phyloP scores from a whole-genome alignment of 495 filamentous ascomycete species.

The Opeltia flavorubescens region DNA sequence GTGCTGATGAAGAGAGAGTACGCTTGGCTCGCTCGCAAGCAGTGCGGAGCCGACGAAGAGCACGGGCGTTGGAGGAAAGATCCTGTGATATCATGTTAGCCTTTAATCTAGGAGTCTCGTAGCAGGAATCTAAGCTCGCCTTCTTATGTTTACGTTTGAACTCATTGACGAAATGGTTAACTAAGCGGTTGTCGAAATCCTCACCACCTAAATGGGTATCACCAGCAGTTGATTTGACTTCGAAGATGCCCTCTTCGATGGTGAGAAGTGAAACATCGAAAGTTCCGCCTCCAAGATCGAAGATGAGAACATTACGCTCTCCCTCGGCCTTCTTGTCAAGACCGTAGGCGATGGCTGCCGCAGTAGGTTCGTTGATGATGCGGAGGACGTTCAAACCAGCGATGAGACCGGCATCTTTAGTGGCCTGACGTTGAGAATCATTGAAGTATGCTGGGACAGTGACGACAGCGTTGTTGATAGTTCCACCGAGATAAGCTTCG shows the following conservation, averaged over 20 bases:
- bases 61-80: slow-evolving; percentile 80
- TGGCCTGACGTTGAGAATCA: slow-evolving; percentile 97
- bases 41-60: slow-evolving; percentile 92
- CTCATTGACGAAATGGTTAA: slow-evolving; percentile 90
- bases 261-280: slow-evolving; percentile 99
- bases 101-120: slow-evolving; percentile 3
- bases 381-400: slow-evolving; percentile 94
- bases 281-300: slow-evolving; percentile 98
- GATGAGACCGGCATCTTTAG: slow-evolving; percentile 97
- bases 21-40: slow-evolving; percentile 99
- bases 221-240: slow-evolving; percentile 96
- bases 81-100: slow-evolving; percentile 33
- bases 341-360: slow-evolving; percentile 94
- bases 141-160: slow-evolving; percentile 86
- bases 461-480: slow-evolving; percentile 95
- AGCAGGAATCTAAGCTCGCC: slow-evolving; percentile 3
- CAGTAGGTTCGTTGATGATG: slow-evolving; percentile 99
- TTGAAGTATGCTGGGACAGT: slow-evolving; percentile 99
- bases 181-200: slow-evolving; percentile 96
- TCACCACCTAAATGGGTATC: slow-evolving; percentile 98
- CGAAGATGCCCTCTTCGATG: slow-evolving; percentile 99
- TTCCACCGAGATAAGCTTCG: slow-evolving; percentile 89
- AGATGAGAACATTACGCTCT: slow-evolving; percentile 98
- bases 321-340: slow-evolving; percentile 92
- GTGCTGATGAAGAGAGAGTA: slow-evolving; percentile 88